phyloP scores from a whole-genome alignment of 208 protist genomes.

The Histomonas meleagridis region DNA sequence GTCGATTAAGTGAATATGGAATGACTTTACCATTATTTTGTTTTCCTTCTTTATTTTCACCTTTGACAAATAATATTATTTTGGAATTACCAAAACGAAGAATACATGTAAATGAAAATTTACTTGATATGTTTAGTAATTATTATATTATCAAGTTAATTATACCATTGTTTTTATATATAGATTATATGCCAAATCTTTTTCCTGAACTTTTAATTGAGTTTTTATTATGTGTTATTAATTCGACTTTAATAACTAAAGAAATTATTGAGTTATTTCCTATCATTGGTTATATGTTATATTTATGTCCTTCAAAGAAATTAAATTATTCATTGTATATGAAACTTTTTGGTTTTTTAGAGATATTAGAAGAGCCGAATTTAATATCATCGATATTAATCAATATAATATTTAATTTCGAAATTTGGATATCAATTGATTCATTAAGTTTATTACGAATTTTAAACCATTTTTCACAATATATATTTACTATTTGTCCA shows the following conservation, averaged over 20 bases:
- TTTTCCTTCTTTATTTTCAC: neutral
- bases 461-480: neutral
- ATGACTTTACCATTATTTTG: neutral
- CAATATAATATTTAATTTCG: neutral
- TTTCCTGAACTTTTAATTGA: too few relatives aligned
- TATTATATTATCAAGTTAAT: too few relatives aligned
- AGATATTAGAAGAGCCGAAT: neutral
- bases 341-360: neutral
- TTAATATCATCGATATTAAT: neutral
- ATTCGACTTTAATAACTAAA: neutral
- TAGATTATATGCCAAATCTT: too few relatives aligned
- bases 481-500: neutral
- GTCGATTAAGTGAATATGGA: neutral
- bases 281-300: neutral
- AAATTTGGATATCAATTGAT: neutral
- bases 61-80: neutral
- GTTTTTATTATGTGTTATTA: too few relatives aligned
- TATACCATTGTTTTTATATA: neutral
- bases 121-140: neutral
- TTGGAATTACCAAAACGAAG: neutral
- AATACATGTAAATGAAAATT: neutral
- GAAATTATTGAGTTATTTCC: neutral
- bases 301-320: neutral
- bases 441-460: neutral
- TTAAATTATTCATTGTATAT: neutral